Base-by-base conservation (phyloP, 257 asterid genomes). In the Haberlea rhodopensis region DNA sequence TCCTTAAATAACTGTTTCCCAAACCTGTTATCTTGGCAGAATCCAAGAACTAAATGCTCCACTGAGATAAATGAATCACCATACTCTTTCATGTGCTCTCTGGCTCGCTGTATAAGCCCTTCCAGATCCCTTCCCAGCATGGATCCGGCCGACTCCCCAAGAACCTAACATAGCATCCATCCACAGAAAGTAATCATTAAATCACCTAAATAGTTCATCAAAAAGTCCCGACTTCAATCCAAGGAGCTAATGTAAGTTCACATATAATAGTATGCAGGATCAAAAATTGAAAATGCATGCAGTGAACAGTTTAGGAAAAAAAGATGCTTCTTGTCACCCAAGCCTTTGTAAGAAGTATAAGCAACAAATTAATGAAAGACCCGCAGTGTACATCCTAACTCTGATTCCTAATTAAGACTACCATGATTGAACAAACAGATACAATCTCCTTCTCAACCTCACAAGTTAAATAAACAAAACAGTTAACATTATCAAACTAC, bases 31-130 rank as follows among this genome's bases (percentile, higher is more conserved):
- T 91, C 97, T 71, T 83, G 78, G 11, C 71, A 37, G 71, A 83
- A 91, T 53, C 87, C 95, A 52, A 94, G 95, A 78, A 94, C 90
- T 66, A 94, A 77, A 90, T 94, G 99, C 79, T 94, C 99, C 57
- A 87, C 96, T 2, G 99, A 87, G 48, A 94, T 81, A 78, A 73
- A 90, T 25, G 97, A 87, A 83, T 94, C 99, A 34, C 88, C 85
- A 32, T 78, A 87, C 57, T 90, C 96, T 80, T 86, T 94, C 85
- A 81, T 90, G 79, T 65, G 79, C 40, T 88, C 91, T 80, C 95
- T 83, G 48, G 97, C 99, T 62, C 95, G 83, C 79, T 85, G 92
- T 59, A 94, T 78, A 67, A 94, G 76, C 22, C 78, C 87, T 74
- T 90, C 96, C 68, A 94, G 73, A 63, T 90, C 97, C 52, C 96